Evolutionary conservation across 257 asterid species (phyloP), one percentile per base, ranked within the genome.

Genomic region (Gentiana macrophylla): DNA sequence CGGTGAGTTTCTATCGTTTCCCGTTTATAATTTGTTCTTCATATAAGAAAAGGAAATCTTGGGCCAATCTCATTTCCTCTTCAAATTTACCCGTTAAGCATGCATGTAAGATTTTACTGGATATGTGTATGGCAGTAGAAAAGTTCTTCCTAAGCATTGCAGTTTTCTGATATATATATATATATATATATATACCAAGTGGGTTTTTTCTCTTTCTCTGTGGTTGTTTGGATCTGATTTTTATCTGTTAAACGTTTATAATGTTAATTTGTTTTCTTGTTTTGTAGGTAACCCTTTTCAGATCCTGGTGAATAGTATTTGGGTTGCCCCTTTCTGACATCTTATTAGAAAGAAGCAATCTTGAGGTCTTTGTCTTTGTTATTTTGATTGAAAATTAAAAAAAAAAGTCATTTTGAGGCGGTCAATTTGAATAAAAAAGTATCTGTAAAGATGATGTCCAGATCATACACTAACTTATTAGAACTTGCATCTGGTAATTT

Each of bases 401-500:
- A 33, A 15, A 50, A 24, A 15, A 52, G 37, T 65, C 12, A 57
- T 58, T 37, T 2, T 9, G 62, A 59, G 67, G 64, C 24, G 13
- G 50, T 53, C 58, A 50, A 34, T 69, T 24, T 60, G 63, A 64
- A 60, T 54, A 54, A 55, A 60, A 67, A 35, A 49, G 43, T 24
- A 24, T 11, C 49, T 58, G 72, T 56, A 43, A 71, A 74, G 76
- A 74, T 77, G 84, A 68, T 77, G 73, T 77, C 84, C 62, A 74
- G 69, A 67, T 77, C 84, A 12, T 77, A 77, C 54, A 77, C 84
- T 48, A 77, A 77, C 66, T 67, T 74, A 43, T 44, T 77, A 59
- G 84, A 77, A 71, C 77, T 74, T 52, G 80, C 78, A 36, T 68
- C 76, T 48, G 84, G 84, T 62, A 77, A 74, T 68, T 77, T 77